Evolutionary conservation across 352 stramenopile genomes (phyloP), one percentile per base, ranked within the genome.

Genomic region (Peronospora destructor): DNA sequence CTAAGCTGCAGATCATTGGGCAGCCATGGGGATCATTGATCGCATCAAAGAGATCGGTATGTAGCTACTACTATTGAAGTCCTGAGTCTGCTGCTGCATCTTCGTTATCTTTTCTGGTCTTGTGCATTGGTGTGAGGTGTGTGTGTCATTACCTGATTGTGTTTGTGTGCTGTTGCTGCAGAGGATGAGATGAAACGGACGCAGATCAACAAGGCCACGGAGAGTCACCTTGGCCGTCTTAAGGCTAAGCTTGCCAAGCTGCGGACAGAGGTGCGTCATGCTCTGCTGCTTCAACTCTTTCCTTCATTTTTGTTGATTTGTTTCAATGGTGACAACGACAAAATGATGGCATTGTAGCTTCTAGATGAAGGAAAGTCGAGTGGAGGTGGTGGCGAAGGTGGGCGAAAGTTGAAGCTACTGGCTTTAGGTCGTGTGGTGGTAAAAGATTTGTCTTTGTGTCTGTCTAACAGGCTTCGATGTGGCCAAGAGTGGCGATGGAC

Each of bases 231-330:
- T 23, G 93, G 94, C 7, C 79, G 85, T 37, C 70, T 99, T 25
- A 99, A 99, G 71, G 97, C 97, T 29, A 98, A 99, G 76, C 76
- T 99, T 28, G 96, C 96, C 29, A 99, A 99, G 73, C 70, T 99
- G 26, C 93, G 96, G 40, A 96, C 90, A n/a, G 95, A 99, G 69
- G 76, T 92, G 37, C 23, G 29, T 17, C 0, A 14, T 4, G 19
- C 8, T 25, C 16, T 34, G 21, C n/a, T 55, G 3, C 29, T 11
- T 6, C 25, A 52, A 30, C 6, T 9, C 23, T 6, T 21, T 23
- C 9, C 39, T 11, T 37, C 13, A 16, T 30, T 46, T 6, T 56
- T 54, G 16, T 41, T 44, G 0, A 37, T 39, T 35, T 40, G 26
- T 21, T 19, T 10, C 16, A 3, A 14, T 14, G 12, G 41, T 47